Conservation (phyloP, 1,284 basidiomycete species). For the Ceratobasidium sp. region DNA sequence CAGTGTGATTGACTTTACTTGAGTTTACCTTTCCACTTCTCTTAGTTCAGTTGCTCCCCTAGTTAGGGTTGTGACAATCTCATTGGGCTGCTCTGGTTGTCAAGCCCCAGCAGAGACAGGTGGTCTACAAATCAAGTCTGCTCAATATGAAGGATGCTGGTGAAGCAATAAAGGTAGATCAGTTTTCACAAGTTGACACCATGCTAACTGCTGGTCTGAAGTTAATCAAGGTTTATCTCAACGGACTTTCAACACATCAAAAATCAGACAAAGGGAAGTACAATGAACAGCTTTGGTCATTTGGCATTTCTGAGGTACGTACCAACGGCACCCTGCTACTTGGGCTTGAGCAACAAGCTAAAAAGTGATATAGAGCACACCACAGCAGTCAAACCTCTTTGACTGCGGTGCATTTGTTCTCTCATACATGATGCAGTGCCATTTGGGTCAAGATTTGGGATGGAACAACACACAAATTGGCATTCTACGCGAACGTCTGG, state of each 20-base stretch:
- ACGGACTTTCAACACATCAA: not conserved
- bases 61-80: too few relatives aligned
- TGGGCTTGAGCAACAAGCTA: not conserved
- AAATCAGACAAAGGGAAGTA: constrained; percentile 13
- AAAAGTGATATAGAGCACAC: not conserved
- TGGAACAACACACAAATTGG: not conserved
- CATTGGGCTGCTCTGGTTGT: constrained; percentile 17
- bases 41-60: too few relatives aligned
- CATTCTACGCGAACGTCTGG: not conserved
- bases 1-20: too few relatives aligned
- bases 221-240: not conserved
- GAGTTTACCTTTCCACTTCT: too few relatives aligned
- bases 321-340: not conserved
- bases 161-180: not conserved
- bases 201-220: not conserved
- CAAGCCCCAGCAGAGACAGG: not conserved
- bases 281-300: not conserved
- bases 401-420: constrained; percentile 18
- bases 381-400: not conserved
- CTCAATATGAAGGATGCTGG: not conserved
- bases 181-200: too few relatives aligned
- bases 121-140: constrained; percentile 4
- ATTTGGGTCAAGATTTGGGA: not conserved
- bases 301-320: not conserved
- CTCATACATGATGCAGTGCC: not conserved